Base-by-base conservation (phyloP, 2,329 filamentous ascomycete genomes). In the Macrophomina pseudophaseolina region DNA sequence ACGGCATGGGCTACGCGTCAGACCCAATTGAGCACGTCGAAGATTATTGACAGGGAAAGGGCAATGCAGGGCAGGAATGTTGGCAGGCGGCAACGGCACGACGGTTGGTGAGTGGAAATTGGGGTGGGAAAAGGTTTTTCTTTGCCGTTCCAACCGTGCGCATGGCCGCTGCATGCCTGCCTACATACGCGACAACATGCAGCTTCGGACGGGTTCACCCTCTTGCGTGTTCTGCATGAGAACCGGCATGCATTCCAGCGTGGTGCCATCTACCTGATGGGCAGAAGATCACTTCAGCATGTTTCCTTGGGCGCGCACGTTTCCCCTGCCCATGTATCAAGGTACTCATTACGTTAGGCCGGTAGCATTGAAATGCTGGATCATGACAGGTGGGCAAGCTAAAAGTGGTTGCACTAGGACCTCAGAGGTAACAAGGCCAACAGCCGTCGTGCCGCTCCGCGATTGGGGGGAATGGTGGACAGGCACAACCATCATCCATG, bases 171-270 rank as follows among this genome's bases (percentile, higher is more conserved):
- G 23, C 35, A 32, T 32, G 60, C 14, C 28, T 53, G 62, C 49
- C 46, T 23, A 33, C 49, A 54, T 16, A 53, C 49, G 60, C 60
- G 49, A 64, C 60, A 42, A 23, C 35, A 53, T 48, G 60, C 33
- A 42, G 40, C 60, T 33, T 35, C 56, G 30, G 56, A 48, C 32
- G 44, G 32, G 58, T 40, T 48, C 32, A 51, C 32, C 32, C 49
- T 49, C n/a, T 49, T 62, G 44, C 44, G 46, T 46, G 33, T 60
- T 60, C 56, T 48, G 56, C 40, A 60, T 33, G 56, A 60, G 56
- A 14, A 14, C 28, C 23, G 44, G 11, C 58, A 49, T 62, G 44
- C 44, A 62, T 49, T 62, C 42, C 44, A 38, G 30, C 56, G 42
- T 16, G 44, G 44, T 28, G 58, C 28, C 38, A 28, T 48, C 42